Evolutionary conservation across 352 stramenopile genomes (phyloP).

Genomic region (Pythium utonaiense): DNA sequence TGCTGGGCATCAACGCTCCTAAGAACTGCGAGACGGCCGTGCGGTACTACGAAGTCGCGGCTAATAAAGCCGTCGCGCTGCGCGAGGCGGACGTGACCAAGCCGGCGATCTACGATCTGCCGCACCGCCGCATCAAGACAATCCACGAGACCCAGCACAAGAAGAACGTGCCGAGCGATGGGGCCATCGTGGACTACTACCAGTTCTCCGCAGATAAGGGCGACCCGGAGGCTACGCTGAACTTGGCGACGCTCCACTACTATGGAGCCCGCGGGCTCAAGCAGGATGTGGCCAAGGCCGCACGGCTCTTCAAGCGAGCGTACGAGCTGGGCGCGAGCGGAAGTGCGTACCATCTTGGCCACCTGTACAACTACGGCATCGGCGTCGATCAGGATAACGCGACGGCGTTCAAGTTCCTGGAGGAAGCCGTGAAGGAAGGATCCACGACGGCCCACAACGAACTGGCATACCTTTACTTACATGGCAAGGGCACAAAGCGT

Average conservation of each 20-base stretch:
- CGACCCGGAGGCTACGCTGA: slow-evolving; percentile 76
- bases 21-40: slow-evolving; percentile 83
- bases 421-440: slow-evolving; percentile 74
- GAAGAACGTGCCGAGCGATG: slow-evolving; percentile 72
- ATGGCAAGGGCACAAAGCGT: slow-evolving; percentile 50
- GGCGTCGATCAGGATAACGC: slow-evolving; percentile 61
- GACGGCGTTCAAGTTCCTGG: slow-evolving; percentile 65
- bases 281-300: slow-evolving; percentile 67
- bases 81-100: slow-evolving; percentile 52
- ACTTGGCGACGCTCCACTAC: slow-evolving; percentile 84
- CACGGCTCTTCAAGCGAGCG: slow-evolving; percentile 64
- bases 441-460: slow-evolving; percentile 79
- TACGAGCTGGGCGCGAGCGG: slow-evolving; percentile 70
- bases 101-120: slow-evolving; percentile 68
- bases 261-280: slow-evolving; percentile 70
- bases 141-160: slow-evolving; percentile 74
- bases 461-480: slow-evolving; percentile 75
- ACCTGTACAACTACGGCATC: slow-evolving; percentile 83
- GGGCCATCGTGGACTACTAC: slow-evolving; percentile 88
- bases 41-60: slow-evolving; percentile 87
- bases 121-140: slow-evolving; percentile 69
- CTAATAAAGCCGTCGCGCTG: slow-evolving; percentile 70
- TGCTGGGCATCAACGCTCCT: slow-evolving; percentile 64
- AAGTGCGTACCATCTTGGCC: slow-evolving; percentile 68
- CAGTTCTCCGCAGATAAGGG: slow-evolving; percentile 87